phyloP scores from a whole-genome alignment of 495 filamentous ascomycete genomes.

The Penicillium waksmanii region DNA sequence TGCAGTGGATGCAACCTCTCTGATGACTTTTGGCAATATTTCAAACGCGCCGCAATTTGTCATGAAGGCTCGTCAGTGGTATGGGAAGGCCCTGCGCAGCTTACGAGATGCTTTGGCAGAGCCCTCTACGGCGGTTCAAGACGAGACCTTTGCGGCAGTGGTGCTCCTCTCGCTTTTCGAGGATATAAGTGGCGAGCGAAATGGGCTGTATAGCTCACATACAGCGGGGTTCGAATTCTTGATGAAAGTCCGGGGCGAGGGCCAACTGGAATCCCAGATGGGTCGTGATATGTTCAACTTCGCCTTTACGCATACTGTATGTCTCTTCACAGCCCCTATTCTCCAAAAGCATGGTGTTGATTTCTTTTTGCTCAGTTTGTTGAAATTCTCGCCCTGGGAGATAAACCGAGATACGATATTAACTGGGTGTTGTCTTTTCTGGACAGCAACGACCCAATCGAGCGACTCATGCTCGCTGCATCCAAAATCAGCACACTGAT shows the following conservation, averaged over 20 bases:
- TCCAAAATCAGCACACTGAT: constrained; percentile 40
- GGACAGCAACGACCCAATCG: constrained; percentile 37
- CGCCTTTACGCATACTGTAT: constrained; percentile 47
- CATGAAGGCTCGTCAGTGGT: constrained; percentile 36
- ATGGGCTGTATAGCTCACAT: constrained; percentile 47
- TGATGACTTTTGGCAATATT: constrained; percentile 41
- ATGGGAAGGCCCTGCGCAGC: constrained; percentile 40
- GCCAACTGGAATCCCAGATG: constrained; percentile 34
- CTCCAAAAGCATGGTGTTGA: background rate
- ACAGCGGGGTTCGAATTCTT: constrained; percentile 47
- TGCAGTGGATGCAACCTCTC: constrained; percentile 46
- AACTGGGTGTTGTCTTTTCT: constrained; percentile 38
- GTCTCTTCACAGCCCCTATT: constrained; percentile 9
- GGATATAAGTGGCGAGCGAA: constrained; percentile 44
- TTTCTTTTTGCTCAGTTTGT: constrained; percentile 34
- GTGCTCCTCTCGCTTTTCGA: constrained; percentile 46
- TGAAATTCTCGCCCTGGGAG: constrained; percentile 42
- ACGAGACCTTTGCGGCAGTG: constrained; percentile 48
- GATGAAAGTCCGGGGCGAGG: constrained; percentile 40
- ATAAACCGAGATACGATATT: constrained; percentile 37
- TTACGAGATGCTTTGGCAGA: constrained; percentile 36
- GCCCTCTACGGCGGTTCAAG: constrained; percentile 38
- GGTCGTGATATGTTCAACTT: constrained; percentile 49
- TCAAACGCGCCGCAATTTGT: constrained; percentile 35
- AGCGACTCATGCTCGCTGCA: constrained; percentile 40